Conservation (phyloP, 257 asterid genomes). For the Agastache rugosa region DNA sequence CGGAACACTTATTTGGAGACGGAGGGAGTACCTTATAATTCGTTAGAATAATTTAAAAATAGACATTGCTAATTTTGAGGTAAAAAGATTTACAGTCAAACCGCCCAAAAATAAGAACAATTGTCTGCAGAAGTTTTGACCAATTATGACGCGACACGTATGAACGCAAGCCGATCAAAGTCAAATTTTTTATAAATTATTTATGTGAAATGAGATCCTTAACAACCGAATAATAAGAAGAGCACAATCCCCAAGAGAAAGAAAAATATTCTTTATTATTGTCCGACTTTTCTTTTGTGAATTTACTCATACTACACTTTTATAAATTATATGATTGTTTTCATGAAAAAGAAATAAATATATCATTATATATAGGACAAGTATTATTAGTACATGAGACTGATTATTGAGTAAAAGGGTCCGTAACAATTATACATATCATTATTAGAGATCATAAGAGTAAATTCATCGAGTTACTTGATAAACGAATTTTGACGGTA, state of each 20-base stretch:
- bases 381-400: too few relatives aligned
- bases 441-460: too few relatives aligned
- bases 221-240: background rate
- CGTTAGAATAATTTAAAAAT: background rate
- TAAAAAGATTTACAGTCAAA: background rate
- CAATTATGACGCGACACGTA: conserved; percentile 46
- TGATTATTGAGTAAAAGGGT: too few relatives aligned
- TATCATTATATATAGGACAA: too few relatives aligned
- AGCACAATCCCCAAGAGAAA: background rate
- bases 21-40: too few relatives aligned
- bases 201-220: conserved; percentile 18
- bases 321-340: too few relatives aligned
- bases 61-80: conserved; percentile 11
- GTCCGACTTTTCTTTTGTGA: background rate
- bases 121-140: conserved; percentile 15
- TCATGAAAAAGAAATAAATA: too few relatives aligned
- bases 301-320: background rate
- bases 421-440: too few relatives aligned
- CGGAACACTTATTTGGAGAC: too few relatives aligned
- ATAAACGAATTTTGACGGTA: too few relatives aligned
- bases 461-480: too few relatives aligned
- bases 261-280: background rate
- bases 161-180: background rate
- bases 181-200: too few relatives aligned
- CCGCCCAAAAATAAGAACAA: conserved; percentile 35